phyloP scores from a whole-genome alignment of 441 rosid species.

The Populus hybrid region DNA sequence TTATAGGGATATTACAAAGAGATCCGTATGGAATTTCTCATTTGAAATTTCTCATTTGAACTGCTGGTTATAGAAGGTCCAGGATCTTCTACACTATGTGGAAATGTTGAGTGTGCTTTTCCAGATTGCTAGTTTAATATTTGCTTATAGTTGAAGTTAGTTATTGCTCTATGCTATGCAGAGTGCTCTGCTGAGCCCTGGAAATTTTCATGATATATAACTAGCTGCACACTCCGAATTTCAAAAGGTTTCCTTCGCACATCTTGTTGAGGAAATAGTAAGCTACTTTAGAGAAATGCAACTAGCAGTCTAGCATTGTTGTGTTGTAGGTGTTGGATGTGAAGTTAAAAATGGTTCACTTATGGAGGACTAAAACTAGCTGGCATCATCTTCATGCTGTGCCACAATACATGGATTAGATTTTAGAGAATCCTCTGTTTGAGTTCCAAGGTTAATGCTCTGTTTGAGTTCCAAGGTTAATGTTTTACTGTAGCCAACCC shows the following conservation, averaged over 20 bases:
- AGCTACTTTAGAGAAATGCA: background rate
- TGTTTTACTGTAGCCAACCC: background rate
- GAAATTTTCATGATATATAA: background rate
- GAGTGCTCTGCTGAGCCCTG: background rate
- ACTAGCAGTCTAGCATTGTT: background rate
- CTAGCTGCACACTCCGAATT: background rate
- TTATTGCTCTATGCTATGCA: background rate
- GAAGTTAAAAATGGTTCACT: background rate
- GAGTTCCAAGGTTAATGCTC: background rate
- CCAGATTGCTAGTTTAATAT: background rate
- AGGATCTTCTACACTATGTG: background rate
- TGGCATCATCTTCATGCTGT: background rate
- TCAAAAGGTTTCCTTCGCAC: background rate
- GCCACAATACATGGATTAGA: background rate
- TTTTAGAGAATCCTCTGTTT: background rate
- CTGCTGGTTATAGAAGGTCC: background rate
- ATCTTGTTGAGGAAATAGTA: background rate
- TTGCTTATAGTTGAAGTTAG: background rate
- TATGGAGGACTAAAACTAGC: background rate
- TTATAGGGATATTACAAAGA: no score
- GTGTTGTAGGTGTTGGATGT: background rate
- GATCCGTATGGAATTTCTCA: no score
- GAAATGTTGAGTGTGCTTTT: background rate
- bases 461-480: no score
- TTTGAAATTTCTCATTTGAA: no score